These are phyloP conservation scores for Ophiostoma sp. DNA, from an alignment of 2,329 filamentous ascomycete species.

Conservation along the genomic window DNA sequence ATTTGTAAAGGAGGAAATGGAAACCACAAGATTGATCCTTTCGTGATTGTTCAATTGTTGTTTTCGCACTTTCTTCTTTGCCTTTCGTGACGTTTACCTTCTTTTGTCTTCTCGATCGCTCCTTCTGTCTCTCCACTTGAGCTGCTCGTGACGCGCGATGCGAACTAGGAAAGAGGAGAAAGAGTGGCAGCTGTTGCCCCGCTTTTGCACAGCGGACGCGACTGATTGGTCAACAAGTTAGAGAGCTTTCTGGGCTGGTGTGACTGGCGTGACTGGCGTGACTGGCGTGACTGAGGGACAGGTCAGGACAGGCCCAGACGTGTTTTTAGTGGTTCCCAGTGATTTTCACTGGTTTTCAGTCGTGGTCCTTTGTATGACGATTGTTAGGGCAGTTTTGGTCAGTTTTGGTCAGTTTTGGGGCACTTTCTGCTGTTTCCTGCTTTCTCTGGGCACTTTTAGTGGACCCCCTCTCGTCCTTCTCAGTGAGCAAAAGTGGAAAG, in stretches of 20 bases:
- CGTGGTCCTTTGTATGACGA: slow-evolving; percentile 23
- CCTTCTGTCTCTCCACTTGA: slow-evolving; percentile 17
- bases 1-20: background rate
- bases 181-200: background rate
- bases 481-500: background rate
- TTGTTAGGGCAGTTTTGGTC: background rate
- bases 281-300: background rate
- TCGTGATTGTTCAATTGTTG: background rate
- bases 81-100: background rate
- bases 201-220: slow-evolving; percentile 16
- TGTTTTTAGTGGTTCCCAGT: background rate
- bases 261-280: background rate
- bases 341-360: background rate
- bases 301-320: background rate
- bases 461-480: background rate
- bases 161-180: slow-evolving; percentile 5
- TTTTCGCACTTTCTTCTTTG: background rate
- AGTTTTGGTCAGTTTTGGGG: background rate
- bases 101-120: background rate
- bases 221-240: slow-evolving; percentile 23
- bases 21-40: background rate
- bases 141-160: slow-evolving; percentile 28
- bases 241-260: background rate
- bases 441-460: slow-evolving; percentile 11
- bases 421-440: background rate